phyloP scores from a whole-genome alignment of 495 filamentous ascomycete species.

The Hypoxylon fuscum region DNA sequence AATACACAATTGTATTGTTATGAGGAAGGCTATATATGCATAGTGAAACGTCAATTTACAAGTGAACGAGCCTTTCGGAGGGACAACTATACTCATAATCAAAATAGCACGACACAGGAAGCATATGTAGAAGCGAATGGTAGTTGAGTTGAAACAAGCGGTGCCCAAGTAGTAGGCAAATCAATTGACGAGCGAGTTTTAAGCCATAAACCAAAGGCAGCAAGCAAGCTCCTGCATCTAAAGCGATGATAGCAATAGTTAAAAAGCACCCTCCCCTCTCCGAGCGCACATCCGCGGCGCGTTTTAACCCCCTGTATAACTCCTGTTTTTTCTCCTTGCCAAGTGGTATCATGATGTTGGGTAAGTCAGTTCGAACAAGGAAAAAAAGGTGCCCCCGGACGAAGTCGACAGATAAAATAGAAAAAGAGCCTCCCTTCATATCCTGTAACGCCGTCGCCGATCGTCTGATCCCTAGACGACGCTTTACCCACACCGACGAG shows the following conservation, averaged over 20 bases:
- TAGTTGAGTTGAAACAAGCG: slow-evolving; percentile 13
- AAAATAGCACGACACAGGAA: too few species aligned
- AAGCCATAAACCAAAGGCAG: slow-evolving; percentile 19
- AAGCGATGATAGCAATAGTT: slow-evolving; percentile 10
- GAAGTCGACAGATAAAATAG: slow-evolving; percentile 15
- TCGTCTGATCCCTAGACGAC: slow-evolving; percentile 22
- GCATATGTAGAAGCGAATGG: too few species aligned
- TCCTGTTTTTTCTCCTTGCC: slow-evolving; percentile 29
- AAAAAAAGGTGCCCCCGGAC: too few species aligned
- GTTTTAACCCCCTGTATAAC: slow-evolving; percentile 14
- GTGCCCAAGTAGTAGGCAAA: slow-evolving; percentile 18
- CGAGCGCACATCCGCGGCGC: slow-evolving; percentile 23
- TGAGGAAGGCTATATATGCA: too few species aligned
- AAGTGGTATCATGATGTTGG: slow-evolving; percentile 40
- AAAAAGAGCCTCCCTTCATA: slow-evolving; percentile 12
- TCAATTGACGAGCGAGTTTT: slow-evolving; percentile 27
- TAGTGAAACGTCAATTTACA: too few species aligned
- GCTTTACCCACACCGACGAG: not conserved
- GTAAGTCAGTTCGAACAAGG: not conserved
- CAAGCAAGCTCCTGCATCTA: slow-evolving; percentile 3
- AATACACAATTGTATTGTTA: too few species aligned
- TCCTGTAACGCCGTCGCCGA: slow-evolving; percentile 8
- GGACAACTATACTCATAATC: too few species aligned
- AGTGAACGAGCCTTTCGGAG: too few species aligned
- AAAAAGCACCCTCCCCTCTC: slow-evolving; percentile 9